A percentile compares a stretch with the other conserved stretches of the same genome.
Conservation (phyloP, 108 stramenopile genomes). For the Schizochytrium sp. region DNA sequence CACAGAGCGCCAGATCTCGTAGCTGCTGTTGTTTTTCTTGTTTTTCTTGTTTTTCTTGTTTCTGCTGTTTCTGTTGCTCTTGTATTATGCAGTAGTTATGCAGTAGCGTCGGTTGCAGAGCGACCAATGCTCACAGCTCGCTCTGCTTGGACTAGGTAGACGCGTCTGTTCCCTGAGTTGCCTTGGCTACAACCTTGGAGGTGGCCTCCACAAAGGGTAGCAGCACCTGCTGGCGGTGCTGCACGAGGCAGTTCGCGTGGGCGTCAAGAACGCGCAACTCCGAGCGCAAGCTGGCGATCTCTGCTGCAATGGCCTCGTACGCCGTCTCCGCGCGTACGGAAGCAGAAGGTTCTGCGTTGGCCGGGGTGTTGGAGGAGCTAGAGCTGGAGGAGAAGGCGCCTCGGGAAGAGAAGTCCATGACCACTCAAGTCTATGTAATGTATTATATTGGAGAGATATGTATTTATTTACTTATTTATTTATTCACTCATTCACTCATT, state of each 20-base stretch:
- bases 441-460: too few relatives aligned
- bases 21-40: not conserved
- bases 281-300: conserved; percentile 20
- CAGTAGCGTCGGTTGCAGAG: not conserved
- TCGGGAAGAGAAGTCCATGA: too few relatives aligned
- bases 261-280: conserved; percentile 27
- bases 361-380: too few relatives aligned
- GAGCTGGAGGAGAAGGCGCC: too few relatives aligned
- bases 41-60: not conserved
- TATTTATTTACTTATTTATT: too few relatives aligned
- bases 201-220: conserved; percentile 7
- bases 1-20: not conserved
- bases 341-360: too few relatives aligned
- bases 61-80: not conserved
- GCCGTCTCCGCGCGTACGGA: not conserved
- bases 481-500: too few relatives aligned
- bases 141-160: not conserved
- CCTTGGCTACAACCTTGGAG: not conserved
- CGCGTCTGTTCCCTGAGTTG: not conserved
- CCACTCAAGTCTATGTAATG: too few relatives aligned
- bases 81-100: not conserved
- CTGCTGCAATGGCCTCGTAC: conserved; percentile 31
- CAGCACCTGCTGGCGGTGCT: not conserved
- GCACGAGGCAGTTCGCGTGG: not conserved
- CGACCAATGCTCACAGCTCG: not conserved